Base-by-base conservation (phyloP, 139 green algal genomes). In the Chlorella sp. region DNA sequence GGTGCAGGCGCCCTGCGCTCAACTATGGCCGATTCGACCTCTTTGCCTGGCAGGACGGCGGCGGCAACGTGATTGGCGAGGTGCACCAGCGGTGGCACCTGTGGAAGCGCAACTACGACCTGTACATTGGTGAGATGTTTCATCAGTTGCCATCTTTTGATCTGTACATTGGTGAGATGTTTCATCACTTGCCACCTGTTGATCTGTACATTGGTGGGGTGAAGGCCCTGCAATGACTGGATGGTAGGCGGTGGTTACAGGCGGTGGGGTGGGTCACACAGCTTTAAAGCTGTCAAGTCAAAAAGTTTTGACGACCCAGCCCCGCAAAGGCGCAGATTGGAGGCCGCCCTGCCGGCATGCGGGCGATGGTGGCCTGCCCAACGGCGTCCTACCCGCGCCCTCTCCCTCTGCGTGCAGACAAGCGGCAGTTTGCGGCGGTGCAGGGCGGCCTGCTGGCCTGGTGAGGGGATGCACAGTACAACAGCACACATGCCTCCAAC, bases 11-110 rank as follows among this genome's bases (percentile, higher is more conserved):
- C 56, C 56, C 22, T 65, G 56, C 56, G 30, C 56, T 65, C 56
- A 16, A 5, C 13, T 20, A n/a, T 26, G 6, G 22, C 26, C 13
- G 56, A 14, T 16, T 65, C 22, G 56, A 65, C 56, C 51, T 24
- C 8, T 3, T 60, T 11, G 13, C 40, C 40, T 2, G 44, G 60
- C 77, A 83, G 77, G 58, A 83, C 41, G 60, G 77, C 60, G 60
- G 34, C 28, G 77, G 77, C 60, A 58, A 73, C 40, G 60, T 83
- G 60, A 64, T 83, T 5, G 79, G 79, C 13, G 93, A 97, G 88
- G 94, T 97, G 76, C 87, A 94, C 9, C 95, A 97, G 92, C 88
- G 89, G 32, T 98, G 95, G 95, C 91, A 97, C 86, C 84, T 93
- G 38, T 93, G 87, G 90, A 72, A 80, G 62, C 88, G 95, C 32